These are phyloP conservation scores for Coniosporium apollinis DNA, from an alignment of 495 filamentous ascomycete genomes.

Conservation along the genomic window DNA sequence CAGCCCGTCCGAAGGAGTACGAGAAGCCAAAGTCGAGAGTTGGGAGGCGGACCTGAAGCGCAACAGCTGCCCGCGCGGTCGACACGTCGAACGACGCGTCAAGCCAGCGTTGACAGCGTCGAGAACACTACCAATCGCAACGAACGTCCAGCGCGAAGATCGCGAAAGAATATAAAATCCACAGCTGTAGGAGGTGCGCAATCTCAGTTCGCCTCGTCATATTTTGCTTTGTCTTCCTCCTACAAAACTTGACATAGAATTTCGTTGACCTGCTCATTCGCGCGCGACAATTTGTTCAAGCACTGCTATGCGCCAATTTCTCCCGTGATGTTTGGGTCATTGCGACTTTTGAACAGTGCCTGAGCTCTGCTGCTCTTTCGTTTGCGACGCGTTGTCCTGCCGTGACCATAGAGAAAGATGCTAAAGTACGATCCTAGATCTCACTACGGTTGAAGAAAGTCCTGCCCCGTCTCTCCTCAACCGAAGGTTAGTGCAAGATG, in stretches of 20 bases:
- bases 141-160: conserved; percentile 5
- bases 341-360: conserved; percentile 12
- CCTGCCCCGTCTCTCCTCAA: too few relatives aligned
- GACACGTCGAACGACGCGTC: conserved; percentile 15
- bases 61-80: conserved; percentile 1
- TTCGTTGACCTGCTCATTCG: too few relatives aligned
- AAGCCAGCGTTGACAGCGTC: conserved; percentile 19
- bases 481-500: too few relatives aligned
- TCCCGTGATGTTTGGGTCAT: background rate
- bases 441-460: too few relatives aligned
- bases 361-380: conserved; percentile 22
- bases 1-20: too few relatives aligned
- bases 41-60: conserved; percentile 12
- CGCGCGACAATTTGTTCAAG: too few relatives aligned
- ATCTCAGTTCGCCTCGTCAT: background rate
- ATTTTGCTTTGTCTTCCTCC: background rate
- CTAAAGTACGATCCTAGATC: too few relatives aligned
- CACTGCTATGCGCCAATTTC: too few relatives aligned
- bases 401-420: too few relatives aligned
- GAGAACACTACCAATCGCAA: conserved; percentile 8
- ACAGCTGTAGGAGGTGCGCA: conserved; percentile 3
- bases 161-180: conserved; percentile 4
- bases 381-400: too few relatives aligned
- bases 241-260: background rate
- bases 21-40: conserved; percentile 27